Conservation (phyloP, 345 rosid genomes). For the Gossypium rotundifolium region DNA sequence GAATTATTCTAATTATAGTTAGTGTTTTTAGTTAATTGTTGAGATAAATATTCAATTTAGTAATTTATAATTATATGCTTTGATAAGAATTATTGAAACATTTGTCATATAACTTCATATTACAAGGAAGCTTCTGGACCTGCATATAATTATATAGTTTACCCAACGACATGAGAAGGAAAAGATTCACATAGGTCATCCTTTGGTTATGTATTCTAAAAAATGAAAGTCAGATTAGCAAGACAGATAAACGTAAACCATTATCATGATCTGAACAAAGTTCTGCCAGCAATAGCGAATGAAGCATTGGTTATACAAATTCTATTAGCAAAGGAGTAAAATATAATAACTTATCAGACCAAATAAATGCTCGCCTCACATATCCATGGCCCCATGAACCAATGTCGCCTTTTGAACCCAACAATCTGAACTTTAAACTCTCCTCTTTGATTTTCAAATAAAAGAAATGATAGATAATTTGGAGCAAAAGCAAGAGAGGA, state of each 20-base stretch:
- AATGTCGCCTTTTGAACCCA: constrained; percentile 87
- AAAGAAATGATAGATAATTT: not conserved
- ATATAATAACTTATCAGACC: not conserved
- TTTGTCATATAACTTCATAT: constrained; percentile 25
- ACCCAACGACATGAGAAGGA: not conserved
- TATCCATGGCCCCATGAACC: constrained; percentile 99
- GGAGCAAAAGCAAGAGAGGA: not conserved
- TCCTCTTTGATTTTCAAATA: constrained; percentile 45
- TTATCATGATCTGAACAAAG: not conserved
- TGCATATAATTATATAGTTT: constrained; percentile 18
- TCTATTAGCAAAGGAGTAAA: not conserved
- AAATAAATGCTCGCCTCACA: constrained; percentile 49
- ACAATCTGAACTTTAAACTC: constrained; percentile 77
- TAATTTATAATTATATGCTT: no score
- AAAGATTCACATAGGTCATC: not conserved
- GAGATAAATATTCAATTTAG: no score
- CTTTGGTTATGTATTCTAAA: not conserved
- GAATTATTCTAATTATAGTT: no score
- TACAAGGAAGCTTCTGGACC: constrained; percentile 91
- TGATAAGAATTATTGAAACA: constrained; percentile 33
- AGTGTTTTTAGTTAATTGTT: no score
- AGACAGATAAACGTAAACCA: not conserved
- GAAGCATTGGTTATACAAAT: not conserved
- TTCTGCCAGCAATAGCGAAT: not conserved
- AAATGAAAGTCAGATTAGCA: not conserved